Base-by-base conservation (phyloP, 176 grass and related monocot species). In the Bolboschoenus planiculmis region DNA sequence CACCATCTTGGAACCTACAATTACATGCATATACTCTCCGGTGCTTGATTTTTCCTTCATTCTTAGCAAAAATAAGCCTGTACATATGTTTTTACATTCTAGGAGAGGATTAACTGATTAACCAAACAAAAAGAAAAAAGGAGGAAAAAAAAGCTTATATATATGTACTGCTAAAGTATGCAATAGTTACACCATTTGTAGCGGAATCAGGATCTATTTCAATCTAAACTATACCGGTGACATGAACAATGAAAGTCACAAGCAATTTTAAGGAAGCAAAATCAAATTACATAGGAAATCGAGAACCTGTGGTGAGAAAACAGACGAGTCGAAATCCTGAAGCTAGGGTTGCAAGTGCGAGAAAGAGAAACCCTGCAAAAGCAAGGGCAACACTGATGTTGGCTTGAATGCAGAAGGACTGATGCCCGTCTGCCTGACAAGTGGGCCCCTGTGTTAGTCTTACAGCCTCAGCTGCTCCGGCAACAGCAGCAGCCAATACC, bases 261-360 rank as follows among this genome's bases (percentile, higher is more conserved):
- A 11, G 50, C n/a, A 83, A 29, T 2, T 34, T 5, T 39, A 43
- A 11, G 18, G n/a, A n/a, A n/a, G n/a, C n/a, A 7, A 8, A 26
- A 42, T 20, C 18, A 84, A 34, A 46, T 61, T 29, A 81, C 34
- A 81, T 44, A 30, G 62, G 56, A 87, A 81, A 87, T 20, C 89
- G 87, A 18, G 87, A 91, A 6, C 92, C 92, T 26, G 92, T 91
- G 78, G 79, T 67, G 82, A 93, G 56, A 88, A 78, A 83, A 85
- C 78, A 89, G 34, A 85, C 87, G 48, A 95, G 60, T 0, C 92
- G 86, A 68, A 92, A 98, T 1, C 95, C 92, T 23, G 95, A 93
- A 57, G 83, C 76, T 79, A 91, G 79, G 84, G 90, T 86, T 33
- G 95, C 85, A n/a, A 91, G 20, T 2, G 88, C 89, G 5, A 95